Base-by-base conservation (phyloP, 768 basidiomycete species). In the Leccinum boreale region DNA sequence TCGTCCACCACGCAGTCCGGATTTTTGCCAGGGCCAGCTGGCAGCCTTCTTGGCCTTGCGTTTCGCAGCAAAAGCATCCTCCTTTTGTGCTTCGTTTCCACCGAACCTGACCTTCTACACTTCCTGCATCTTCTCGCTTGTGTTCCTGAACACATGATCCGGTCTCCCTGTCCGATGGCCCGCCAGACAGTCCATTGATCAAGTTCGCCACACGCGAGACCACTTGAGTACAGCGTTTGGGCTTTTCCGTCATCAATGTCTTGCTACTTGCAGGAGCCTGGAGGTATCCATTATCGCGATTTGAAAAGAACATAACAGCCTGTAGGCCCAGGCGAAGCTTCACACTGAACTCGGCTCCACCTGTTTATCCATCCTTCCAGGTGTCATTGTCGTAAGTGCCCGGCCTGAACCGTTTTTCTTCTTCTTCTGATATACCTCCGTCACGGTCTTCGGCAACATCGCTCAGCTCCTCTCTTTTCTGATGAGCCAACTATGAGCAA, bases 241-340 rank as follows among this genome's bases (percentile, higher is more conserved):
- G 92, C 60, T 93, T 81, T 61, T 85, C 82, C 9, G 83, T 76
- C 77, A 96, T 86, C 60, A 98, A 79, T 5, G 92, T 83, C 26
- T 26, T 26, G 26, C 8, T 8, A 26, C 8, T 26, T 26, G 26
- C 26, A 8, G 92, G 89, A 3, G 90, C 84, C 71, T 96, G 94
- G n/a, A 99, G 86, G 76, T 97, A 99, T 58, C 82, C 83, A 74
- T 99, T 98, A 24, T 94, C 96, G 10, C 87, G 82, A 51, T 81
- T 85, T 7, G 96, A 98, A 56, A 98, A 78, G 35, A 82, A 79
- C 92, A 98, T 97, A 74, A 92, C 85, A 12, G 80, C 89, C 63
- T 93, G 89, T 19, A 99, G 82, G 39, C 93, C 94, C 4, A 84
- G 79, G 15, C 97, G 88, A 35, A 99, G 77, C 71, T 95, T 96